Conservation (phyloP, 257 asterid species). For the Gentiana dahurica region DNA sequence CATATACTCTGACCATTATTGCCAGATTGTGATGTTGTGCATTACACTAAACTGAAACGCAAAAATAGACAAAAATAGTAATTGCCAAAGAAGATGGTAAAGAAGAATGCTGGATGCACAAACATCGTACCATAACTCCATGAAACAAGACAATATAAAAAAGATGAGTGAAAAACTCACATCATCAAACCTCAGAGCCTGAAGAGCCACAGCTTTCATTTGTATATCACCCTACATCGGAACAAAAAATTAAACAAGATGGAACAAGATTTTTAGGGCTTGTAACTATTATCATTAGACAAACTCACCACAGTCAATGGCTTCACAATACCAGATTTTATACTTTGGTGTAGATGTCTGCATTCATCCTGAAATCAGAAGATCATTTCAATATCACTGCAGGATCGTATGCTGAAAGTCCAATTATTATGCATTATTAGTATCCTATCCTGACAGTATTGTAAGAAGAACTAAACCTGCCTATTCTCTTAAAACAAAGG, state of each 20-base stretch:
- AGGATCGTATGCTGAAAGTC: too few relatives aligned
- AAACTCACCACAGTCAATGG: constrained; percentile 60
- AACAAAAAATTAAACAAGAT: constrained; percentile 4
- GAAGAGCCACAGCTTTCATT: constrained; percentile 66
- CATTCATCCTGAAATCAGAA: constrained; percentile 61
- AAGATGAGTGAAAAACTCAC: constrained; percentile 22
- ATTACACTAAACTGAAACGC: too few relatives aligned
- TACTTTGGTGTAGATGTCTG: constrained; percentile 61
- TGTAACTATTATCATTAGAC: constrained; percentile 6
- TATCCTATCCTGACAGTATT: too few relatives aligned
- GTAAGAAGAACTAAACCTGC: too few relatives aligned
- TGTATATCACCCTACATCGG: constrained; percentile 58
- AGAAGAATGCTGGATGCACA: too few relatives aligned
- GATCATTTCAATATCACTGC: background rate
- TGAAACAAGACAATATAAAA: background rate
- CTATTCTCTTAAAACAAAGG: too few relatives aligned
- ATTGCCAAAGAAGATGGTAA: too few relatives aligned
- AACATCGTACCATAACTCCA: background rate
- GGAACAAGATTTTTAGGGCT: constrained; percentile 4
- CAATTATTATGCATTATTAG: too few relatives aligned
- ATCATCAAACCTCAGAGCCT: constrained; percentile 43
- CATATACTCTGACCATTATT: too few relatives aligned
- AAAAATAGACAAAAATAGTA: too few relatives aligned
- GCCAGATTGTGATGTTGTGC: too few relatives aligned
- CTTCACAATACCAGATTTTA: constrained; percentile 70